These are phyloP conservation scores for Elsinoe fawcettii DNA, from an alignment of 2,329 filamentous ascomycete genomes.

Conservation along the genomic window DNA sequence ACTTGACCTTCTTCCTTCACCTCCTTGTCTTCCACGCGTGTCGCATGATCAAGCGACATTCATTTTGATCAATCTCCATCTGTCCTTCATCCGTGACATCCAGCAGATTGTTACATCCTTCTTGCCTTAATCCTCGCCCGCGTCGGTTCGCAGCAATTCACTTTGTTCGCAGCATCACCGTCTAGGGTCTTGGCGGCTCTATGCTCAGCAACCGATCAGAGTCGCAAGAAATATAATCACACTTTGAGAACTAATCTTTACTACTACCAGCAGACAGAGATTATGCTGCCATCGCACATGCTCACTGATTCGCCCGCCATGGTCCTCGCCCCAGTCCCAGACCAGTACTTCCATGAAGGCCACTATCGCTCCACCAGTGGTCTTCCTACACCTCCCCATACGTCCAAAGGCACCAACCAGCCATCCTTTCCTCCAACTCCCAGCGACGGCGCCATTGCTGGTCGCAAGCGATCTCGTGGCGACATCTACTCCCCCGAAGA, in stretches of 20 bases:
- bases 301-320: constrained; percentile 41
- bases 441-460: constrained; percentile 38
- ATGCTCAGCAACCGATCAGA: background rate
- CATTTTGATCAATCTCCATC: background rate
- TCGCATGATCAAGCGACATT: background rate
- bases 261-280: constrained; percentile 18
- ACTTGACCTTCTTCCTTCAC: constrained; percentile 5
- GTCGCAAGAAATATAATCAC: background rate
- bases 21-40: background rate
- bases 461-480: constrained; percentile 69
- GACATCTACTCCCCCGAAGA: constrained; percentile 56
- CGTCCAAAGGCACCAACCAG: constrained; percentile 23
- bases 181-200: constrained; percentile 5
- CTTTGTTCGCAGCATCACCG: background rate
- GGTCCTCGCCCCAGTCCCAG: constrained; percentile 36
- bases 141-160: background rate
- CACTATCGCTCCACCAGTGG: constrained; percentile 24
- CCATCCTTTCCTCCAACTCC: constrained; percentile 24
- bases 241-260: constrained; percentile 5
- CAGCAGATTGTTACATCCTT: background rate
- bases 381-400: constrained; percentile 17
- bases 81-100: background rate
- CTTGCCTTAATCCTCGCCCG: background rate
- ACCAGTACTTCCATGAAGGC: constrained; percentile 26
- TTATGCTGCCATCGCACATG: constrained; percentile 28